Evolutionary conservation across 2,329 filamentous ascomycete genomes (phyloP), one percentile per base, ranked within the genome.

Genomic region (Sporothrix euskadiensis): DNA sequence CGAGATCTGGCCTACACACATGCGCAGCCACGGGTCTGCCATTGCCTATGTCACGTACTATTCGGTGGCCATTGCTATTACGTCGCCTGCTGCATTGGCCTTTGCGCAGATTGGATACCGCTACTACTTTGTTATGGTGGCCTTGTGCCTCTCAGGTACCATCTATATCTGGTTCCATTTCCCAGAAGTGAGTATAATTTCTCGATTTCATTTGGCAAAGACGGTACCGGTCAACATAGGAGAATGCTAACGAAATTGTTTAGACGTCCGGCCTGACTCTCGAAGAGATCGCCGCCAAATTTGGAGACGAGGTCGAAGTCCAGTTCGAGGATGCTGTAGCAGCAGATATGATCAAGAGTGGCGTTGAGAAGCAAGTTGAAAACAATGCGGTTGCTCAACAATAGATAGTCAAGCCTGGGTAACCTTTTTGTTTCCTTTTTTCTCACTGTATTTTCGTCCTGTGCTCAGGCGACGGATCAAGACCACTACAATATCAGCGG

Each of bases 21-120:
- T 71, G 54, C 54, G 69, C 54, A 49, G 35, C 39, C 54, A 71
- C n/a, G 69, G 69, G 16, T 57, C 35, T 39, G 35, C 69, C 41
- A 61, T 71, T n/a, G 69, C 69, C 22, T 57, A 83, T 26, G 77
- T 81, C 63, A 61, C 77, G 7, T 68, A 68, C 63, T 68, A 52
- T 39, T 49, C 63, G 41, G 63, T 68, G 1, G 41, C 63, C 4
- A 68, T 68, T 26, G 63, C 63, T 3, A 68, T 52, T 39, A 52
- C 44, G n/a, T 68, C 63, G n/a, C 63, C 44, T 9, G 63, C 63
- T 6, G 26, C 63, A 6, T 7, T 49, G n/a, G 63, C 63, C 6
- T 68, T 68, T 68, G 41, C 63, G 26, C 8, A 49, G 26, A 52
- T 68, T 52, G 63, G 63, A n/a, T 68, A 68, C 14, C 52, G 49